These are phyloP conservation scores for Lobulomyces angularis DNA, from an alignment of 192 early-diverging fungal species.

Conservation along the genomic window DNA sequence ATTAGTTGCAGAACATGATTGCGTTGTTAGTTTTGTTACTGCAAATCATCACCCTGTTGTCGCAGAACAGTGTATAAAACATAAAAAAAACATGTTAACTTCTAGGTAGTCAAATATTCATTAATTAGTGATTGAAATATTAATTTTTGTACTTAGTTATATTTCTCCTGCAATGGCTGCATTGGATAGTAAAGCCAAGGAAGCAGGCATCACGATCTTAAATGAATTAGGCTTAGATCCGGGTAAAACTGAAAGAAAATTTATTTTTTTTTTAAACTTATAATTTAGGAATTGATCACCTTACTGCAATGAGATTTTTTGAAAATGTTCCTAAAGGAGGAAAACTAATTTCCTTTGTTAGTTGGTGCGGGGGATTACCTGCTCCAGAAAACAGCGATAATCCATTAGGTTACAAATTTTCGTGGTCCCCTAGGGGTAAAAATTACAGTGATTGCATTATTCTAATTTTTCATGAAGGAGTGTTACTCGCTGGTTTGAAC, in stretches of 20 bases:
- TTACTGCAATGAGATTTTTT: conserved; percentile 91
- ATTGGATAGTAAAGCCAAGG: conserved; percentile 59
- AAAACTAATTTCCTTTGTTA: conserved; percentile 81
- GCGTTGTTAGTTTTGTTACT: conserved; percentile 29
- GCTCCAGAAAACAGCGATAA: conserved; percentile 85
- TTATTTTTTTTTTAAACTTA: neutral
- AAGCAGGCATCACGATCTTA: conserved; percentile 74
- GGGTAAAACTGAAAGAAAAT: conserved; percentile 36
- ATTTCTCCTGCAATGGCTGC: conserved; percentile 81
- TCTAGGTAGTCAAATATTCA: too few relatives aligned
- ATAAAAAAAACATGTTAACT: conserved; percentile 88
- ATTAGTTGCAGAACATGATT: conserved; percentile 1
- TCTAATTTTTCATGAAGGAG: too few relatives aligned
- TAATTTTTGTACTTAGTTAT: too few relatives aligned
- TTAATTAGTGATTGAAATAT: too few relatives aligned
- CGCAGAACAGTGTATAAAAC: conserved; percentile 59
- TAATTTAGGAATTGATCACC: conserved; percentile 71
- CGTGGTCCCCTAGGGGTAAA: conserved; percentile 94
- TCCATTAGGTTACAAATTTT: conserved; percentile 92
- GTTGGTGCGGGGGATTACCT: conserved; percentile 91
- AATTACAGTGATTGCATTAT: too few relatives aligned
- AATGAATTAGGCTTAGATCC: conserved; percentile 98
- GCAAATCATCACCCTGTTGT: conserved; percentile 73
- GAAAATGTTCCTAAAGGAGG: conserved; percentile 70
- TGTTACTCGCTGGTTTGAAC: conserved; percentile 79